Evolutionary conservation across 345 rosid species (phyloP).

Genomic region (Citrus glauca): DNA sequence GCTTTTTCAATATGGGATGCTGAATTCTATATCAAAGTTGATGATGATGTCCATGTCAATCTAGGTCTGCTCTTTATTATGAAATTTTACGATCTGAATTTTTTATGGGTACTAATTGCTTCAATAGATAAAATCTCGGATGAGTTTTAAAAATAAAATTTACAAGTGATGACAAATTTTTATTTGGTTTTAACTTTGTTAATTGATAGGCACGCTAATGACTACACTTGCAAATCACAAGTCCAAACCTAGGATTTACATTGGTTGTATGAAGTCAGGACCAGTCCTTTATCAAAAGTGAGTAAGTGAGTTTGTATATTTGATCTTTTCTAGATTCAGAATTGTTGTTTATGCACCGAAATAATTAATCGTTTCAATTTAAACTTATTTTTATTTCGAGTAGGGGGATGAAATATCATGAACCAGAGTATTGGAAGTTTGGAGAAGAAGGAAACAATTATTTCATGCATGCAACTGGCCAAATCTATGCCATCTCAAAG

Average conservation of each 20-base stretch:
- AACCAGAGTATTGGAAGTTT: conserved; percentile 91
- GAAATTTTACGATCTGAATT: not conserved
- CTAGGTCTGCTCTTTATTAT: conserved; percentile 30
- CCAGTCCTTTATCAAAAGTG: conserved; percentile 82
- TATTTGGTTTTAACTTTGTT: too few species aligned
- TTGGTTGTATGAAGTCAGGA: conserved; percentile 99
- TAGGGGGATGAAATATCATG: conserved; percentile 78
- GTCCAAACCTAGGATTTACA: conserved; percentile 64
- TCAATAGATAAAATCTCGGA: not conserved
- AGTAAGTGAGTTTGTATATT: conserved; percentile 3
- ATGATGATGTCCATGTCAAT: conserved; percentile 87
- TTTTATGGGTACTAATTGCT: not conserved
- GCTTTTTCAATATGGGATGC: conserved; percentile 79
- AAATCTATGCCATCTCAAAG: conserved; percentile 81
- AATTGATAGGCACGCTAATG: conserved; percentile 42
- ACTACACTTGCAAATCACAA: conserved; percentile 52
- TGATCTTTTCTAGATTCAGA: not conserved
- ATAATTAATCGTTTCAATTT: too few species aligned
- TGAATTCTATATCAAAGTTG: conserved; percentile 76
- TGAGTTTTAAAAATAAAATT: not conserved
- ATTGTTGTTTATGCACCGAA: not conserved
- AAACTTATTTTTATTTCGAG: not conserved
- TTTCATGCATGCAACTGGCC: conserved; percentile 91
- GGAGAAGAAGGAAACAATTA: conserved; percentile 93
- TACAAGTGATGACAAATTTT: not conserved